These are phyloP conservation scores for Thinopyrum elongatum DNA, from an alignment of 176 grass and related monocot genomes.

Conservation along the genomic window DNA sequence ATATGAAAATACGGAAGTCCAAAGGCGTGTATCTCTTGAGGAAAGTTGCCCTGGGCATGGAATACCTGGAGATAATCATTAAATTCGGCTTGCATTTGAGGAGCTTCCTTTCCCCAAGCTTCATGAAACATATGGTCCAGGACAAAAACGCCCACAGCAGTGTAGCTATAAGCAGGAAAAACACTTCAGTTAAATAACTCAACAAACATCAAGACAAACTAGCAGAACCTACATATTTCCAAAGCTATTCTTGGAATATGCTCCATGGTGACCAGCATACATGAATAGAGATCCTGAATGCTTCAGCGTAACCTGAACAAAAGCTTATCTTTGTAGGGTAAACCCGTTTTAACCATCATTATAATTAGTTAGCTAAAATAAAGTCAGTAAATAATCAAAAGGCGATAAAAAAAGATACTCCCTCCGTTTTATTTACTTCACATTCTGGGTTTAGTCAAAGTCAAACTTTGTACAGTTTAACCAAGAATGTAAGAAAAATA, in stretches of 20 bases:
- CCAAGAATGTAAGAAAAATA: no score
- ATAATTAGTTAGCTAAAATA: neutral
- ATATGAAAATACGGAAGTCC: neutral
- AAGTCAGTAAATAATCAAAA: neutral
- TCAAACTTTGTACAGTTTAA: no score
- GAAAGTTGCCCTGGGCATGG: constrained; percentile 7
- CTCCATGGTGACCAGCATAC: constrained; percentile 85
- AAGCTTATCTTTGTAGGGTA: constrained; percentile 12
- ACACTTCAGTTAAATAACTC: constrained; percentile 12
- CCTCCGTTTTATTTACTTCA: no score
- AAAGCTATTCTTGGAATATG: constrained; percentile 95
- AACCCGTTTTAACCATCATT: constrained; percentile 1
- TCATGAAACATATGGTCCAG: constrained; percentile 70
- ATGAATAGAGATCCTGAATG: constrained; percentile 97
- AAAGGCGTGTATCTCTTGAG: neutral
- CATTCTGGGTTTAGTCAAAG: no score
- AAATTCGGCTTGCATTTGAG: constrained; percentile 83
- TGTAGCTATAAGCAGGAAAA: constrained; percentile 62
- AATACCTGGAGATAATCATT: constrained; percentile 85
- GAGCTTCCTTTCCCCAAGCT: constrained; percentile 77
- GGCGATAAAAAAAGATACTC: neutral
- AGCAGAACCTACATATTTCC: constrained; percentile 72
- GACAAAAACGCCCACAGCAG: constrained; percentile 92
- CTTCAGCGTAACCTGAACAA: constrained; percentile 77
- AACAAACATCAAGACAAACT: constrained; percentile 23